Conservation (phyloP, 202 grass and related monocot species). For the Carex sylvatica region DNA sequence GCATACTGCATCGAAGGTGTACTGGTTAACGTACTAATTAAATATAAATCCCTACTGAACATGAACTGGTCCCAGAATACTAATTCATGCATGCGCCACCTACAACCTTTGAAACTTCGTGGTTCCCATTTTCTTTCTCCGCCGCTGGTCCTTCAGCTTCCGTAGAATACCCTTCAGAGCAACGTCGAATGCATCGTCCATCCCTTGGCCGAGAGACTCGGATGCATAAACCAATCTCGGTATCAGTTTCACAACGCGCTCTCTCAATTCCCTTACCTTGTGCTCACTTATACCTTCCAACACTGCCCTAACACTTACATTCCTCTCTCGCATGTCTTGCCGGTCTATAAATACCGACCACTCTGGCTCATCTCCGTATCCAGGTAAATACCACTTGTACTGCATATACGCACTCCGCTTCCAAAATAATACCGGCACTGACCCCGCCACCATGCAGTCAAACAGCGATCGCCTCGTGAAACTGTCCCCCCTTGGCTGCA, state of each 20-base stretch:
- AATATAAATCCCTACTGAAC: not conserved
- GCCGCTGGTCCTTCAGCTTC: conserved; percentile 36
- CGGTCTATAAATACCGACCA: conserved; percentile 97
- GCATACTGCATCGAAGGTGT: not conserved
- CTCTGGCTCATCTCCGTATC: conserved; percentile 35
- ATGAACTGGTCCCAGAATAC: not conserved
- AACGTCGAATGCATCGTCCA: conserved; percentile 65
- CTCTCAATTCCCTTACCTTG: conserved; percentile 56
- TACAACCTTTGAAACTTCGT: not conserved
- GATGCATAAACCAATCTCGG: conserved; percentile 64
- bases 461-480: conserved; percentile 84
- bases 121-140: not conserved
- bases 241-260: conserved; percentile 84
- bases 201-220: conserved; percentile 43
- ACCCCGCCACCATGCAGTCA: conserved; percentile 90
- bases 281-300: conserved; percentile 52
- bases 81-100: not conserved
- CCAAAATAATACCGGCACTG: conserved; percentile 91
- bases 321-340: conserved; percentile 47
- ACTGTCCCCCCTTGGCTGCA: conserved; percentile 92
- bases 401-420: conserved; percentile 63
- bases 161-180: conserved; percentile 50
- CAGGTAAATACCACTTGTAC: conserved; percentile 71
- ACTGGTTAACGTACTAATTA: not conserved
- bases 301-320: conserved; percentile 46